Base-by-base conservation (phyloP, 306 rosid species). In the Trifolium repens region DNA sequence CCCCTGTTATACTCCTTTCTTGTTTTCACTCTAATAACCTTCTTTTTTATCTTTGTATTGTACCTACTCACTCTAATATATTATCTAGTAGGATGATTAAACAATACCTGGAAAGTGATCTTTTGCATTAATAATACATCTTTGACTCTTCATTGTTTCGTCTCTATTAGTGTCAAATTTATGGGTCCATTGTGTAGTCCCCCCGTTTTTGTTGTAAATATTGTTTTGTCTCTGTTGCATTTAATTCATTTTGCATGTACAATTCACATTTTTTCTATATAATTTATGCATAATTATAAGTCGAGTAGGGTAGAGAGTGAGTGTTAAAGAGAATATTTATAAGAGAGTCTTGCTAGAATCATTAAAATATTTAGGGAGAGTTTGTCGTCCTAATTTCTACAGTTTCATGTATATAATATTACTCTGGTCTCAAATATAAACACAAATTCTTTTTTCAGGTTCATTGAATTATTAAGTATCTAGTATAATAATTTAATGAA, bases 1-100 rank as follows among this genome's bases (percentile, higher is more conserved):
- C 82, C 57, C 81, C 34, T 72, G 9, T 22, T 57, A 24, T 57
- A 2, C 35, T 24, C 60, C 63, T 46, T 67, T 35, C 24, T 37
- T 11, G 8, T 63, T 42, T 30, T 46, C 26, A 12, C 5, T 7
- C 5, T 47, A 50, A 50, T 50, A 6, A 50, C 9, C 9, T 50
- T 50, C 9, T 15, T 55, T 57, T 57, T 57, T 17, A 24, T 57
- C 35, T 57, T 22, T 55, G 0, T 55, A 54, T 5, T 30, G 5
- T 14, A 26, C 63, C 63, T 22, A 16, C 19, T 26, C 13, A 8
- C 13, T 24, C 13, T 50, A 19, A 27, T 27, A 22, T 22, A 22
- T 1, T 4, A 35, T 14, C 3, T 9, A 19, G 39, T 35, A 12
- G 43, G 16, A 27, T 67, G 16, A 27, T 67, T 54, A 53, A 66